Conservation (phyloP, 345 rosid species). For the Clausena lansium region DNA sequence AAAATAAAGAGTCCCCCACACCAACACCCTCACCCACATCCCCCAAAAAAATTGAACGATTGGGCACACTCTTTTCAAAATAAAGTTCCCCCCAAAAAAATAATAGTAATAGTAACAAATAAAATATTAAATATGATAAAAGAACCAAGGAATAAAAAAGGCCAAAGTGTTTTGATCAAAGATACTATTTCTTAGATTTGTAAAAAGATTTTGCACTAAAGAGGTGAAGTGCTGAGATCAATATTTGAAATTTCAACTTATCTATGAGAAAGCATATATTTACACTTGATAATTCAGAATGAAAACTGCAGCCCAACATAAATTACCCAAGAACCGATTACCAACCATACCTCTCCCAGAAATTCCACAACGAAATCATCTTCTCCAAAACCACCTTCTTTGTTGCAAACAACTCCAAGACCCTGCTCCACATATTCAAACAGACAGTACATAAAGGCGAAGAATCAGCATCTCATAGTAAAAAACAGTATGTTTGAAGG, state of each 20-base stretch:
- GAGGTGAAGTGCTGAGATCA: neutral
- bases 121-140: neutral
- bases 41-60: no score
- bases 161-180: no score
- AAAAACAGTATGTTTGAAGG: conserved; percentile 1
- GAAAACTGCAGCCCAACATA: neutral
- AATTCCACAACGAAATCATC: conserved; percentile 99
- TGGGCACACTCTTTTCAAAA: no score
- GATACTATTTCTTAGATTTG: neutral
- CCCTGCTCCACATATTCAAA: conserved; percentile 55
- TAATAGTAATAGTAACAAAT: no score
- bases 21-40: no score
- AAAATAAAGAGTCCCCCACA: neutral
- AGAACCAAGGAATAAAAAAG: no score
- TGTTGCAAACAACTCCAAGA: conserved; percentile 98
- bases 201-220: neutral
- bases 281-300: neutral
- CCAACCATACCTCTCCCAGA: conserved; percentile 88
- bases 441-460: conserved; percentile 12
- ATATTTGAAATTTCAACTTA: neutral
- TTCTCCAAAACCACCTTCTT: conserved; percentile 82
- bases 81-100: no score
- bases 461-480: conserved; percentile 18
- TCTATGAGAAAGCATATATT: neutral
- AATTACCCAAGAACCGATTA: conserved; percentile 9